A percentile compares a stretch with the other conserved stretches of the same genome.
Conservation (phyloP, 148 eudicot species). For the Dysphania ambrosioides region DNA sequence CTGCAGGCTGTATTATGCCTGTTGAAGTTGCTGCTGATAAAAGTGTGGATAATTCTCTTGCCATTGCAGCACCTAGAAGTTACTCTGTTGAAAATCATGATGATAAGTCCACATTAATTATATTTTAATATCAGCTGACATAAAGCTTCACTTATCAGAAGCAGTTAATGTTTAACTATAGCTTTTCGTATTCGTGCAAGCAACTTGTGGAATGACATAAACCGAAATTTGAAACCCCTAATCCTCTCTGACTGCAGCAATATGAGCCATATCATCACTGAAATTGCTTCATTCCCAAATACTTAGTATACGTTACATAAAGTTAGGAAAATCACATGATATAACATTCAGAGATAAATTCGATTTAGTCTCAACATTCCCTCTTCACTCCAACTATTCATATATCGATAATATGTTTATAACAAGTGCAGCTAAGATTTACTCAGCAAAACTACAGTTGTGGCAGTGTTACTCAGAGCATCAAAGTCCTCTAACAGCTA, state of each 20-base stretch:
- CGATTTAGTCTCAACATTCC: background rate
- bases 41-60: conserved; percentile 3
- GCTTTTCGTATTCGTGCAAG: background rate
- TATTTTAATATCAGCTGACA: background rate
- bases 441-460: background rate
- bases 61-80: conserved; percentile 20
- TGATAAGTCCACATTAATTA: background rate
- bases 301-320: too few species aligned
- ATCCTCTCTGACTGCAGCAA: background rate
- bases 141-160: background rate
- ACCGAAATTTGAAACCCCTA: background rate
- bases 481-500: background rate
- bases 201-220: background rate
- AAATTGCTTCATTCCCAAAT: background rate
- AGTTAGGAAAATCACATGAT: too few species aligned
- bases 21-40: background rate
- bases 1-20: background rate
- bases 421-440: too few species aligned
- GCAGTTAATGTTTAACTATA: background rate
- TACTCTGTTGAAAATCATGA: background rate
- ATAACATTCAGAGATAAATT: background rate
- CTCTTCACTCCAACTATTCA: background rate
- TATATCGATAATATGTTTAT: background rate
- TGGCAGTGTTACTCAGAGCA: background rate
- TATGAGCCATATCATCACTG: background rate